Base-by-base conservation (phyloP, 108 stramenopile species). In the Skeletonema marinoi region DNA sequence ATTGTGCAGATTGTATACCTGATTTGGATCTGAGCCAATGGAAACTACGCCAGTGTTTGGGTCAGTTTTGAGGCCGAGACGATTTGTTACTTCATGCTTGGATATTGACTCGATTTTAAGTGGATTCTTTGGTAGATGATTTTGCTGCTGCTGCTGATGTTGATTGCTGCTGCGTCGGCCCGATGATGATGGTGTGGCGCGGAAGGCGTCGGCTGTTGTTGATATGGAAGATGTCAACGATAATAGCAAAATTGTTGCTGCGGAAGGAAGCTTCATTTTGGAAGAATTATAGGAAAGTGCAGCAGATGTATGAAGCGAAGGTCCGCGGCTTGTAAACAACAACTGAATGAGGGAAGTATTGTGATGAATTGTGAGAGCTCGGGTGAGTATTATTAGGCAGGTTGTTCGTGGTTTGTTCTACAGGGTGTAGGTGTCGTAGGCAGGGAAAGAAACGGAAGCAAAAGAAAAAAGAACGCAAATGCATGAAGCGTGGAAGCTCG, bases 1-100 rank as follows among this genome's bases (percentile, higher is more conserved):
- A 36, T 78, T 72, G n/a, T 42, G 39, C 21, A 78, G n/a, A 38
- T 66, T 65, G 70, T 78, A 62, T 36, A 32, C 41, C 1, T 29
- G 50, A n/a, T 61, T 68, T 35, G 68, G 32, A 33, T 42, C 30
- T 4, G 42, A 36, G 19, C 73, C 56, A 13, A 64, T 64, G n/a
- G 63, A 64, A 35, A 36, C 38, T 35, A 39, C 63, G 11, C 38
- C 38, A 36, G 33, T 64, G 0, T 21, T 35, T 39, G 63, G 31
- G 21, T 64, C 63, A 10, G 6, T 64, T 64, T 64, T 64, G 31
- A 64, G 32, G 9, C 63, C 63, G 10, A 64, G 63, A 64, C 63
- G 63, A 8, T 64, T 19, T 33, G 33, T 17, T 38, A 64, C 38
- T 38, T 64, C 63, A 4, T 3, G 17, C 21, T 64, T 64, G 7